Percentiles rank a stretch among this genome's conserved stretches.
phyloP scores from a whole-genome alignment of 192 early-diverging fungal species.

The Backusella mclennaniae region DNA sequence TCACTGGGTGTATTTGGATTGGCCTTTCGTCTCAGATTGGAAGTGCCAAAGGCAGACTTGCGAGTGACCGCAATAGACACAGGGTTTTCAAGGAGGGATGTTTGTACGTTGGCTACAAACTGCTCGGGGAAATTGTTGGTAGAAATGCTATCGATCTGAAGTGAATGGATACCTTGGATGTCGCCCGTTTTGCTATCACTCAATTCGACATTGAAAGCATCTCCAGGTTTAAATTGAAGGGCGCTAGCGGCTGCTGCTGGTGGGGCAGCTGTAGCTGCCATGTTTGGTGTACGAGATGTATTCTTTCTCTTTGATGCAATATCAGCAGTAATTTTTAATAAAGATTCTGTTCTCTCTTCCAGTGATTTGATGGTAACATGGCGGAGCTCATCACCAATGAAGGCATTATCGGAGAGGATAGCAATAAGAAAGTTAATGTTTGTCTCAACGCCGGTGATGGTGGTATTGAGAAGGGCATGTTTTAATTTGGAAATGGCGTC shows the following conservation, averaged over 20 bases:
- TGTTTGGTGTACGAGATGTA: not conserved
- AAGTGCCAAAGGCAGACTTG: slow-evolving; percentile 11
- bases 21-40: slow-evolving; percentile 23
- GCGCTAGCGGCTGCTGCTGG: not conserved
- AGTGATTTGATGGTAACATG: slow-evolving; percentile 88
- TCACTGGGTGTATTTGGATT: slow-evolving; percentile 4
- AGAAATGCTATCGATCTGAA: slow-evolving; percentile 24
- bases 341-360: slow-evolving; percentile 33
- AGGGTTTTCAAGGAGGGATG: not conserved
- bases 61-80: slow-evolving; percentile 21
- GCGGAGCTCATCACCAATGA: slow-evolving; percentile 52
- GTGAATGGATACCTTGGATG: not conserved
- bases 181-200: not conserved
- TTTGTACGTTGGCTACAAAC: slow-evolving; percentile 10
- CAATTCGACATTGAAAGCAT: slow-evolving; percentile 25
- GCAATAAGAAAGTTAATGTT: slow-evolving; percentile 87
- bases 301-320: not conserved
- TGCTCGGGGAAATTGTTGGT: slow-evolving; percentile 30
- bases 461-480: slow-evolving; percentile 2
- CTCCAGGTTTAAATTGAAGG: slow-evolving; percentile 35
- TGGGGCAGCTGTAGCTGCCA: no score
- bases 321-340: not conserved
- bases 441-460: slow-evolving; percentile 80
- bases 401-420: slow-evolving; percentile 72
- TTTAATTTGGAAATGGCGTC: slow-evolving; percentile 59